phyloP scores from a whole-genome alignment of 306 rosid genomes.

The Hylodesmum podocarpum region DNA sequence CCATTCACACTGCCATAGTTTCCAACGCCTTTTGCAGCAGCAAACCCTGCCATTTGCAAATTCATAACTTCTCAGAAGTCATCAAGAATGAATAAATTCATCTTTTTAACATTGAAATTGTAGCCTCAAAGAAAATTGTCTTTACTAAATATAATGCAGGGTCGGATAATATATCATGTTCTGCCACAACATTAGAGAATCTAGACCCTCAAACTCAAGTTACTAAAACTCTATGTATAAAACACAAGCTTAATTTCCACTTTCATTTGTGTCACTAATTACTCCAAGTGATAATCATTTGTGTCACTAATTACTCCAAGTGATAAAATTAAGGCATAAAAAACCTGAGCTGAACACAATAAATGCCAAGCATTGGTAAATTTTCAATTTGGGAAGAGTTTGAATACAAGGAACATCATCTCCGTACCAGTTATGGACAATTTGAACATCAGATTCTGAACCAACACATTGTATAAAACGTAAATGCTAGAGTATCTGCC shows the following conservation, averaged over 20 bases:
- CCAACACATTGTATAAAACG: conserved; percentile 8
- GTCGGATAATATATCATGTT: not conserved
- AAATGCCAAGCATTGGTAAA: not conserved
- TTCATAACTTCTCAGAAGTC: conserved; percentile 5
- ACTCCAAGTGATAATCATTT: not conserved
- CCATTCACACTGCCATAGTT: conserved; percentile 42
- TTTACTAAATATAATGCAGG: not conserved
- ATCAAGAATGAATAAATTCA: not conserved
- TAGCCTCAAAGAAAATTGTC: not conserved
- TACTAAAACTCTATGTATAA: not conserved
- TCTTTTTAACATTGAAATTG: not conserved
- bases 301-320: not conserved
- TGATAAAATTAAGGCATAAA: not conserved
- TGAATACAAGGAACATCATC: not conserved
- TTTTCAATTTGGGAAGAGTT: not conserved
- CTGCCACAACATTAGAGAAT: not conserved
- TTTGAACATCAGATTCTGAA: conserved; percentile 15
- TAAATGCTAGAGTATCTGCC: not conserved
- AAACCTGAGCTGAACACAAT: not conserved
- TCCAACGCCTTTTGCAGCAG: conserved; percentile 44
- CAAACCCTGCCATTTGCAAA: conserved; percentile 50
- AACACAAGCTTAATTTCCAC: not conserved
- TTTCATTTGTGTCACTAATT: not conserved
- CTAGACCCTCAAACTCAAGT: not conserved
- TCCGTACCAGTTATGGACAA: not conserved